Conservation (phyloP, 257 asterid species). For the Mitragyna speciosa region DNA sequence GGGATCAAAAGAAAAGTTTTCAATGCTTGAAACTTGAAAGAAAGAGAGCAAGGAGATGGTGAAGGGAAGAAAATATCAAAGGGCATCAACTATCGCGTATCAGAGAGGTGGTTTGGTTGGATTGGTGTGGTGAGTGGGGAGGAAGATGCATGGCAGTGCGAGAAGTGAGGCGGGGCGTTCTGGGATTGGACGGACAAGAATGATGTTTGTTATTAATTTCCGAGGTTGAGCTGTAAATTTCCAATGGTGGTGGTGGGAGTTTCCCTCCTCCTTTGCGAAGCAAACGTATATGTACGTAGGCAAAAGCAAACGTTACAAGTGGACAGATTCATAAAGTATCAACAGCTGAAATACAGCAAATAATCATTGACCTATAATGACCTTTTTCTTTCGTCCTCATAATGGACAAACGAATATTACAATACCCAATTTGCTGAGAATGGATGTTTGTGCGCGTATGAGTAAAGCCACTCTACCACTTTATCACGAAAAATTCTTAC, state of each 20-base stretch:
- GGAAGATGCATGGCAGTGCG: constrained; percentile 22
- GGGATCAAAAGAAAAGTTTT: not conserved
- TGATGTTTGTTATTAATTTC: not conserved
- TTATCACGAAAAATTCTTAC: no score
- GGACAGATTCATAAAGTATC: no score
- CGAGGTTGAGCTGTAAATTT: not conserved
- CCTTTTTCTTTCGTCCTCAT: no score
- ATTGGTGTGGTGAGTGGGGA: not conserved
- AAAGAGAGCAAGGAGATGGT: not conserved
- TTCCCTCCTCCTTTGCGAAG: not conserved
- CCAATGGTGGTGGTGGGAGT: not conserved
- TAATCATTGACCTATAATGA: no score
- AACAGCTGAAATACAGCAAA: no score
- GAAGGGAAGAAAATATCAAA: not conserved
- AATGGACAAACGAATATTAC: no score
- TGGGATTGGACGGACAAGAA: constrained; percentile 22
- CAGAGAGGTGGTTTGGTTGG: not conserved
- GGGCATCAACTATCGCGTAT: not conserved
- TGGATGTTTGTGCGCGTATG: no score
- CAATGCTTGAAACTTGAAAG: not conserved
- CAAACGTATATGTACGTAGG: no score
- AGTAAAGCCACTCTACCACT: no score
- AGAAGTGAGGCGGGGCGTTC: constrained; percentile 21
- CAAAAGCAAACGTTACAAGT: no score
- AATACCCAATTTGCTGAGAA: no score